Base-by-base conservation (phyloP, 1,284 basidiomycete genomes). In the Fomitopsis schrenkii region DNA sequence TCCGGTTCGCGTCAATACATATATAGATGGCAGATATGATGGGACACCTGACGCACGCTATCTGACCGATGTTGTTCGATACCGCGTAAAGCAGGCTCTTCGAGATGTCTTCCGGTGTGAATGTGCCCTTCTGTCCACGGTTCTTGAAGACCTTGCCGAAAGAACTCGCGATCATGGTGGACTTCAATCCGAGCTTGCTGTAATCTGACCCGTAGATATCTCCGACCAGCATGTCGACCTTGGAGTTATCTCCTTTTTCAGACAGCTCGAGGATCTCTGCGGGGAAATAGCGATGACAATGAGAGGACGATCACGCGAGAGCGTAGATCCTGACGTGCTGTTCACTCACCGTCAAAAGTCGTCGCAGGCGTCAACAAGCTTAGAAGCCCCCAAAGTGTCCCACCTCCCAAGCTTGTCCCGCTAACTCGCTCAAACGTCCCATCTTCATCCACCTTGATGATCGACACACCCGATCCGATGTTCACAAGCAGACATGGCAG, bases 81-180 rank as follows among this genome's bases (percentile, higher is more conserved):
- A 99, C 88, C 17, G 96, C 97, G 75, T 98, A 99, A 35, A 99
- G 82, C 70, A 99, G 78, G 75, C 92, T 94, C 73, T 89, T 90
- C 77, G 94, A 95, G 72, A 99, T 97, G 74, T 99, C 97, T 75
- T 98, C 94, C 6, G 95, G 86, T 41, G 82, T 87, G 77, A 98
- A 98, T 59, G 82, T 86, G 66, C 78, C 79, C 77, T 89, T 92
- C 75, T 86, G 84, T 54, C 85, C 81, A 12, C 96, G 94, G 75
- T 97, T 95, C 75, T 93, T 92, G 80, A 99, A 98, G 53, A 99
- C 97, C 72, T 99, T 99, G 56, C 97, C 97, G 74, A 99, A 99
- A 15, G 94, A 94, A 63, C 94, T 97, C 5, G 97, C 97, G 70
- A 99, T 99, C 74, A 93, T 98, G 10, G 94, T 96, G 38, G 94